Evolutionary conservation across 345 rosid genomes (phyloP).

Genomic region (Murraya paniculata): DNA sequence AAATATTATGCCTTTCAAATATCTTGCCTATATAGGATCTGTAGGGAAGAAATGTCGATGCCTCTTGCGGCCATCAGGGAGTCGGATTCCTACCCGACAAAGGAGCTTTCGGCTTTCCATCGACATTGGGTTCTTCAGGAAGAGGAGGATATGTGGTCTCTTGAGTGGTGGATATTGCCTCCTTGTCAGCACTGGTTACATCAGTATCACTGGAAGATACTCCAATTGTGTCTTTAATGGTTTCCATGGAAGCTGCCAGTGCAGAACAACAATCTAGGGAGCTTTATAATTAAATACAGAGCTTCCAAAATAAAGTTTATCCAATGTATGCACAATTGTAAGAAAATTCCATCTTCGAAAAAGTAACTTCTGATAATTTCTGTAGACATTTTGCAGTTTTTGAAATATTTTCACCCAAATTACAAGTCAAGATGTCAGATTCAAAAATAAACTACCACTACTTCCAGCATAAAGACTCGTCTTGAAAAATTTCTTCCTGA

Average conservation of each 20-base stretch:
- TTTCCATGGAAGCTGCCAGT: constrained; percentile 62
- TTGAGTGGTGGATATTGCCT: constrained; percentile 34
- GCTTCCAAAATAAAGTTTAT: background rate
- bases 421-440: background rate
- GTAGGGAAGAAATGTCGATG: constrained; percentile 79
- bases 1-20: background rate
- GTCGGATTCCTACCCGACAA: constrained; percentile 89
- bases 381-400: background rate
- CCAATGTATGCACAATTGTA: too few species aligned
- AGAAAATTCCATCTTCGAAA: background rate
- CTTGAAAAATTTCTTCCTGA: background rate
- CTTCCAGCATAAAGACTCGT: background rate
- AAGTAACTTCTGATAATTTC: background rate
- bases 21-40: constrained; percentile 68
- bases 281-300: background rate
- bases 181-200: constrained; percentile 20
- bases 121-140: constrained; percentile 83
- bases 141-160: constrained; percentile 63
- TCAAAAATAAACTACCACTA: background rate
- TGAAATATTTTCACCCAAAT: background rate
- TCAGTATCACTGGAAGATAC: constrained; percentile 22
- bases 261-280: constrained; percentile 2
- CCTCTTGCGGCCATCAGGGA: constrained; percentile 83
- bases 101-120: constrained; percentile 41
- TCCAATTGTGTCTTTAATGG: constrained; percentile 31